These are phyloP conservation scores for Iris pallida DNA, from an alignment of 116 monocot species.

Conservation along the genomic window DNA sequence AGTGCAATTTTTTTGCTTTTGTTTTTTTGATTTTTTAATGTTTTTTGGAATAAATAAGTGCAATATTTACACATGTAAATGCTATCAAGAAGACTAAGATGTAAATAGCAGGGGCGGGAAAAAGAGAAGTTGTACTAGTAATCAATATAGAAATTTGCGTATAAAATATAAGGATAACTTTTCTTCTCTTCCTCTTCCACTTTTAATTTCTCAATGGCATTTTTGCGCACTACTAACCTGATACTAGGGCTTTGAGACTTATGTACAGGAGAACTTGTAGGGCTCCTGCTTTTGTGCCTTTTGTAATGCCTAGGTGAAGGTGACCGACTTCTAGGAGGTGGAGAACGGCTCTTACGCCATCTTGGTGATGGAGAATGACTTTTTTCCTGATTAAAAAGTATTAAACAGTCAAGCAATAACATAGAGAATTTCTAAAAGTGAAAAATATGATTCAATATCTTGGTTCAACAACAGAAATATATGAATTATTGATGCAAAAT, in stretches of 20 bases:
- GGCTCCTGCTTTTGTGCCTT: slow-evolving; percentile 47
- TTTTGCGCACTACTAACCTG: slow-evolving; percentile 44
- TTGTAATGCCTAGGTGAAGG: slow-evolving; percentile 57
- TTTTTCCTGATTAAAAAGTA: slow-evolving; percentile 47
- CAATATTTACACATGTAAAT: too few relatives aligned
- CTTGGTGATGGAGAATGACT: slow-evolving; percentile 63
- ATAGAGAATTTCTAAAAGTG: background rate
- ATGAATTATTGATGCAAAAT: background rate
- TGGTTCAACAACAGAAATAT: background rate
- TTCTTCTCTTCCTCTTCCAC: slow-evolving; percentile 80
- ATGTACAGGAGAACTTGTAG: slow-evolving; percentile 24
- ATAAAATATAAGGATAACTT: slow-evolving; percentile 38
- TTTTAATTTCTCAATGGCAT: slow-evolving; percentile 41
- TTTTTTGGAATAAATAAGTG: too few relatives aligned
- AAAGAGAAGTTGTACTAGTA: background rate
- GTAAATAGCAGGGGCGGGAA: too few relatives aligned
- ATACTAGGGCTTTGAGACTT: slow-evolving; percentile 64
- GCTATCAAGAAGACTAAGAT: too few relatives aligned
- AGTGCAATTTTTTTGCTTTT: too few relatives aligned
- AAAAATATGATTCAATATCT: background rate
- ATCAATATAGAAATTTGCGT: background rate
- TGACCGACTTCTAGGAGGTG: slow-evolving; percentile 72
- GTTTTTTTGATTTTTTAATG: too few relatives aligned
- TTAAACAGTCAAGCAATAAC: slow-evolving; percentile 9
- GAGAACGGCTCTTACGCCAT: slow-evolving; percentile 62